phyloP scores from a whole-genome alignment of 192 early-diverging fungal species.

The Entomortierella lignicola region DNA sequence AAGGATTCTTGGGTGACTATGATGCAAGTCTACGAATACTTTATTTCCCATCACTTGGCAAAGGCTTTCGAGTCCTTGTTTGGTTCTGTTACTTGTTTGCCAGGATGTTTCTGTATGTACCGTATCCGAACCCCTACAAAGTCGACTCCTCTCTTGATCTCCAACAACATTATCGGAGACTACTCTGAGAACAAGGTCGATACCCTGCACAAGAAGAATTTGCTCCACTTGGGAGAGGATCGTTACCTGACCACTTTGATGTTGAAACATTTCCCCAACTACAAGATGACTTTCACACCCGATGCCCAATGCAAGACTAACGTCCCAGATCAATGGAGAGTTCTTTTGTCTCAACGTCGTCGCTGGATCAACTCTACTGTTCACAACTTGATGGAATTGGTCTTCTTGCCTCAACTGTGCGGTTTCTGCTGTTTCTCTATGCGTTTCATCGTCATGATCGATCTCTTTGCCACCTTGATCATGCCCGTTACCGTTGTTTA shows the following conservation, averaged over 20 bases:
- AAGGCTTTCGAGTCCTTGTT: constrained; percentile 99
- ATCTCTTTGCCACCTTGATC: constrained; percentile 91
- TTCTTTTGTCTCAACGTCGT: constrained; percentile 97
- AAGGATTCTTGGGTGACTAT: constrained; percentile 94
- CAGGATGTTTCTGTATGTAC: constrained; percentile 99
- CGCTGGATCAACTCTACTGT: constrained; percentile 99
- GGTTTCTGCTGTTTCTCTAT: constrained; percentile 98
- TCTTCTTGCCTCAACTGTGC: constrained; percentile 93
- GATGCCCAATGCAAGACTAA: constrained; percentile 94
- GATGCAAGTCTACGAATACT: constrained; percentile 99
- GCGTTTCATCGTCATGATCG: constrained; percentile 95
- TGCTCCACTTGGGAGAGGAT: constrained; percentile 98
- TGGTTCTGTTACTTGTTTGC: constrained; percentile 96
- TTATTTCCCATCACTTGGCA: constrained; percentile 95
- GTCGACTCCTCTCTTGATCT: constrained; percentile 90
- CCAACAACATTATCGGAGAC: constrained; percentile 90
- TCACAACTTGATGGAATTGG: constrained; percentile 96
- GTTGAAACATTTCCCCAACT: constrained; percentile 98
- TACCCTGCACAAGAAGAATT: constrained; percentile 98
- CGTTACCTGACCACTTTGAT: constrained; percentile 95
- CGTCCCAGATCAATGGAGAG: constrained; percentile 93
- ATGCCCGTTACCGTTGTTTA: constrained; percentile 94
- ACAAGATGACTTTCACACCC: constrained; percentile 93
- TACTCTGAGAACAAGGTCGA: constrained; percentile 96
- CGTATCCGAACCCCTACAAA: constrained; percentile 90